phyloP scores from a whole-genome alignment of 2,329 filamentous ascomycete species.

The Colletotrichum higginsianum region DNA sequence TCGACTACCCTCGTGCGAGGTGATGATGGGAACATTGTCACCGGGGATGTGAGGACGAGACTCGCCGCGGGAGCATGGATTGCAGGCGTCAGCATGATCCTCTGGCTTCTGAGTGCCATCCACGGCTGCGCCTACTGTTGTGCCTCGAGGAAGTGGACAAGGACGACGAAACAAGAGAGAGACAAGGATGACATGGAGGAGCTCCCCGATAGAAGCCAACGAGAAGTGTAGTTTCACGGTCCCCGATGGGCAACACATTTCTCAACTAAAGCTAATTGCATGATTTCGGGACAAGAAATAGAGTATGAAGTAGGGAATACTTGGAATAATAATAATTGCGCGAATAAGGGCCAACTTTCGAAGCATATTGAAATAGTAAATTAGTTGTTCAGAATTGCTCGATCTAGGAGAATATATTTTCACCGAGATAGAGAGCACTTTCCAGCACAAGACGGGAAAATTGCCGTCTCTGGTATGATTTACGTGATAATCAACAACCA shows the following conservation, averaged over 20 bases:
- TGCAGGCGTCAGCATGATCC: constrained; percentile 25
- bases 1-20: background rate
- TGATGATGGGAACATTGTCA: background rate
- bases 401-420: too few species aligned
- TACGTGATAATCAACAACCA: background rate
- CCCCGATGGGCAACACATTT: too few species aligned
- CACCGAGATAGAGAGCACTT: background rate
- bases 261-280: background rate
- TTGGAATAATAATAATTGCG: background rate
- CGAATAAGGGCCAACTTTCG: background rate
- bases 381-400: background rate
- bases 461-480: background rate
- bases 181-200: constrained; percentile 11
- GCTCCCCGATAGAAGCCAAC: background rate
- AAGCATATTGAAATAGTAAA: background rate
- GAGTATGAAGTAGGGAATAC: too few species aligned
- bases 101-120: constrained; percentile 25
- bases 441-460: background rate
- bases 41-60: background rate
- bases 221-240: background rate
- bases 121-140: constrained; percentile 27
- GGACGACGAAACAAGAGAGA: background rate
- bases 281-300: background rate
- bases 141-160: constrained; percentile 20
- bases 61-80: constrained; percentile 32